Percentiles rank a stretch among this genome's conserved stretches.
Conservation (phyloP, 805 yeast species). For the Blastobotrys chiropterorum region DNA sequence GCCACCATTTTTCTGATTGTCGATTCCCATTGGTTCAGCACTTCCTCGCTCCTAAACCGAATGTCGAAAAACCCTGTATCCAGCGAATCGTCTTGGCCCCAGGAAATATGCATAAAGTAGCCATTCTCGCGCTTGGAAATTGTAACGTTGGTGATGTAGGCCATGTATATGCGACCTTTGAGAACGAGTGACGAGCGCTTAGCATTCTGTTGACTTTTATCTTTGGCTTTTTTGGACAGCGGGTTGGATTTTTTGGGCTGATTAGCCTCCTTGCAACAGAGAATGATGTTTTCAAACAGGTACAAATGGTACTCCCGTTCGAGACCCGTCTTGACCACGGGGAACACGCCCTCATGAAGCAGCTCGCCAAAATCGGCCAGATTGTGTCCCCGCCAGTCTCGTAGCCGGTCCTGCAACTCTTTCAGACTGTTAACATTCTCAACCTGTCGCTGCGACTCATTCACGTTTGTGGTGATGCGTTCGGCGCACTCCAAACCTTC, state of each 20-base stretch:
- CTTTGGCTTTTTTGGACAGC: constrained; percentile 43
- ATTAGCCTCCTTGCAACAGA: constrained; percentile 56
- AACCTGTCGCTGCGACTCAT: constrained; percentile 88
- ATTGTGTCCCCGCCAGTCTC: constrained; percentile 90
- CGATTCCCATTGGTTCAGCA: constrained; percentile 69
- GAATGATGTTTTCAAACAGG: constrained; percentile 66
- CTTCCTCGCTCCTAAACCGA: constrained; percentile 78
- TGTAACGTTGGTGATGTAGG: constrained; percentile 49
- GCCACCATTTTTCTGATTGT: constrained; percentile 27
- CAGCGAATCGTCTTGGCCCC: constrained; percentile 52
- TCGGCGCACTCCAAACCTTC: constrained; percentile 68
- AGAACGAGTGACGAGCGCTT: constrained; percentile 42
- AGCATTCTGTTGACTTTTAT: constrained; percentile 6
- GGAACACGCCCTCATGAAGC: constrained; percentile 62
- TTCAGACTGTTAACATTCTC: constrained; percentile 73
- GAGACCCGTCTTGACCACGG: constrained; percentile 39
- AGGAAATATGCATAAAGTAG: constrained; percentile 29
- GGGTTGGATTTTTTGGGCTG: constrained; percentile 41
- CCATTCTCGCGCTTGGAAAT: constrained; percentile 22
- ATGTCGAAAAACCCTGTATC: constrained; percentile 78
- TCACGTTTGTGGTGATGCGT: constrained; percentile 79
- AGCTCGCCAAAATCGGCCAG: constrained; percentile 78
- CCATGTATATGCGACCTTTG: constrained; percentile 76
- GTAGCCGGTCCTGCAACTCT: constrained; percentile 65
- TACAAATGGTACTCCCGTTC: constrained; percentile 89